Evolutionary conservation across 2,329 filamentous ascomycete species (phyloP).

Genomic region (Calonectria pauciramosa): DNA sequence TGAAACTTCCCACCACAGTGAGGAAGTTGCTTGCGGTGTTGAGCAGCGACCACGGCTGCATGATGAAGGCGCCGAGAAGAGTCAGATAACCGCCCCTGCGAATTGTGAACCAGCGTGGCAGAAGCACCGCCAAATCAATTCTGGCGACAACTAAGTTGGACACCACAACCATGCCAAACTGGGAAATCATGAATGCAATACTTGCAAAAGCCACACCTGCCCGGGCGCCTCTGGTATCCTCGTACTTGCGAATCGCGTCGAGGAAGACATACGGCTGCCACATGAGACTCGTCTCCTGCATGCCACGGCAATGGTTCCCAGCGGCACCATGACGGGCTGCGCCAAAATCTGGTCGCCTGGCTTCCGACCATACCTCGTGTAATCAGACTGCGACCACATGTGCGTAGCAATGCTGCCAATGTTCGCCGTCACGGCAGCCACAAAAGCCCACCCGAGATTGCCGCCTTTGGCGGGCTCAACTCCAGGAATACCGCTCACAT

Average conservation of each 20-base stretch:
- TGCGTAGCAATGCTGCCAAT: constrained; percentile 47
- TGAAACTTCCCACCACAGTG: constrained; percentile 15
- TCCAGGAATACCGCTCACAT: constrained; percentile 29
- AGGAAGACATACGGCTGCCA: constrained; percentile 45
- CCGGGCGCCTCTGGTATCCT: constrained; percentile 9
- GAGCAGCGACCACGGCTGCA: constrained; percentile 40
- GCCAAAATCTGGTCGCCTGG: constrained; percentile 46
- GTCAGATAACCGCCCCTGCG: constrained; percentile 7
- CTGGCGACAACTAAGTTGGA: constrained; percentile 17
- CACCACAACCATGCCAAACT: constrained; percentile 29
- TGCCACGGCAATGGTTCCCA: constrained; percentile 38
- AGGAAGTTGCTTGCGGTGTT: constrained; percentile 20
- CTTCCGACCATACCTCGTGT: constrained; percentile 47
- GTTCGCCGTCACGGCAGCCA: constrained; percentile 46
- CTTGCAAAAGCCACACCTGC: constrained; percentile 30
- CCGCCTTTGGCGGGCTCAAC: constrained; percentile 35
- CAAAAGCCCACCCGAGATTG: constrained; percentile 44
- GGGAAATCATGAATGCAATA: constrained; percentile 32
- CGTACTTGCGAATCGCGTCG: constrained; percentile 33
- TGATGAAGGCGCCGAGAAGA: constrained; percentile 36
- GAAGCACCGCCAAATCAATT: constrained; percentile 17
- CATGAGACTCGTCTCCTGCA: constrained; percentile 39
- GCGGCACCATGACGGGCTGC: constrained; percentile 45
- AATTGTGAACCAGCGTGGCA: constrained; percentile 18
- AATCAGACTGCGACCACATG: constrained; percentile 49